A percentile compares a stretch with the other conserved stretches of the same genome.
Evolutionary conservation across 1,284 basidiomycete genomes (phyloP).

Genomic region (Clitocybe nebularis): DNA sequence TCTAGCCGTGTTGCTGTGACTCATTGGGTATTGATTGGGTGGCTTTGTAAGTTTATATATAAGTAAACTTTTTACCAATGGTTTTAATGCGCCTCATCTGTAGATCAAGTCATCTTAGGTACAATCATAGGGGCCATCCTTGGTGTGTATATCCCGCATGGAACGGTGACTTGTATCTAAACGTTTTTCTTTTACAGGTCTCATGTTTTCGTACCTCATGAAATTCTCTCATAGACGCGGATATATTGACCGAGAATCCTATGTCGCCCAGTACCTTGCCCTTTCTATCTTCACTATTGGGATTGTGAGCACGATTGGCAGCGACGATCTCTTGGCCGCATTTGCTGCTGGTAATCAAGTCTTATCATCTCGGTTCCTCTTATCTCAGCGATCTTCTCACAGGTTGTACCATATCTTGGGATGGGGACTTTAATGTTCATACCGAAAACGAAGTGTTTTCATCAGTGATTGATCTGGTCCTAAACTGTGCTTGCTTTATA

Average conservation of each 20-base stretch:
- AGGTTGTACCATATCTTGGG: conserved; percentile 92
- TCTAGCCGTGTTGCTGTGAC: conserved; percentile 66
- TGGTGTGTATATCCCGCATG: conserved; percentile 35
- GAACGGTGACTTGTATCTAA: neutral
- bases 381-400: neutral
- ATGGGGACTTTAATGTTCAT: conserved; percentile 85
- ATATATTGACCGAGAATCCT: conserved; percentile 89
- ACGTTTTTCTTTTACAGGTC: conserved; percentile 38
- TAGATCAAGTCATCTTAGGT: conserved; percentile 87
- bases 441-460: conserved; percentile 86
- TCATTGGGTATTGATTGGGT: conserved; percentile 81
- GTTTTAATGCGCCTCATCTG: neutral
- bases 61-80: no score
- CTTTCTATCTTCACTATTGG: conserved; percentile 81
- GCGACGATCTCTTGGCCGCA: conserved; percentile 84
- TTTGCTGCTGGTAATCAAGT: conserved; percentile 91
- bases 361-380: no score
- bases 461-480: conserved; percentile 83
- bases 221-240: conserved; percentile 73
- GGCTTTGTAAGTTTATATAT: conserved; percentile 63
- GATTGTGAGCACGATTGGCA: conserved; percentile 75
- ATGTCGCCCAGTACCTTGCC: conserved; percentile 87
- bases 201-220: conserved; percentile 77
- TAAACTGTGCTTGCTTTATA: conserved; percentile 86
- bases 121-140: conserved; percentile 72